A percentile compares a stretch with the other conserved stretches of the same genome.
Evolutionary conservation across 2,329 filamentous ascomycete genomes (phyloP).

Genomic region (Colletotrichum sojae): DNA sequence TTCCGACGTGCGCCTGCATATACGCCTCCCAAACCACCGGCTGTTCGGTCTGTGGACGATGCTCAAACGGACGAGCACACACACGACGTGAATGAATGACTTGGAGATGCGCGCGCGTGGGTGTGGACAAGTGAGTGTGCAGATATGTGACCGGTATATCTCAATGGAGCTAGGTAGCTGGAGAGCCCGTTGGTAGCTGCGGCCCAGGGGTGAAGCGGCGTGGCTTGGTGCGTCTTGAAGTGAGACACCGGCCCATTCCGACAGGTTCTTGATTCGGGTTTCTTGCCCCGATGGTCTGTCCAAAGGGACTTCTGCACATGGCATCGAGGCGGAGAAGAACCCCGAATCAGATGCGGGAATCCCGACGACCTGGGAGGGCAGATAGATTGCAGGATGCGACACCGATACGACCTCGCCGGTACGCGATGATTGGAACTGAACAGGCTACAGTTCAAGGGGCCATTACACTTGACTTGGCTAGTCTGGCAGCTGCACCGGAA

Average conservation of each 20-base stretch:
- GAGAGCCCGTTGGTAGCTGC: constrained; percentile 3
- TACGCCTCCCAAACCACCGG: neutral
- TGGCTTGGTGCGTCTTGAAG: constrained; percentile 24
- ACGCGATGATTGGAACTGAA: neutral
- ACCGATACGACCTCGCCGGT: neutral
- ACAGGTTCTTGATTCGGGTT: constrained; percentile 1
- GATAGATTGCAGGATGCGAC: neutral
- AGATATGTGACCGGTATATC: neutral
- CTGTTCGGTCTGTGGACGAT: constrained; percentile 3
- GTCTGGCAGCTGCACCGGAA: no score
- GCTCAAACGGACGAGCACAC: neutral
- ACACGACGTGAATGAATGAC: neutral
- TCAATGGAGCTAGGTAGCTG: neutral
- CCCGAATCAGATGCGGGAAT: neutral
- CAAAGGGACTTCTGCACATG: neutral
- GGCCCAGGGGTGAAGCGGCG: neutral
- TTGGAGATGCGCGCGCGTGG: neutral
- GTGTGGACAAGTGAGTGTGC: no score
- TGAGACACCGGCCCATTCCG: constrained; percentile 18
- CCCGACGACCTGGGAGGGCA: constrained; percentile 4
- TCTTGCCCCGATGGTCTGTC: neutral
- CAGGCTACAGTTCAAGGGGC: no score
- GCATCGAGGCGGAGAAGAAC: neutral
- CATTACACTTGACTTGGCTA: no score
- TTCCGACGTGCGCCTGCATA: neutral